Evolutionary conservation across 352 stramenopile genomes (phyloP).

Genomic region (Phytophthora boehmeriae): DNA sequence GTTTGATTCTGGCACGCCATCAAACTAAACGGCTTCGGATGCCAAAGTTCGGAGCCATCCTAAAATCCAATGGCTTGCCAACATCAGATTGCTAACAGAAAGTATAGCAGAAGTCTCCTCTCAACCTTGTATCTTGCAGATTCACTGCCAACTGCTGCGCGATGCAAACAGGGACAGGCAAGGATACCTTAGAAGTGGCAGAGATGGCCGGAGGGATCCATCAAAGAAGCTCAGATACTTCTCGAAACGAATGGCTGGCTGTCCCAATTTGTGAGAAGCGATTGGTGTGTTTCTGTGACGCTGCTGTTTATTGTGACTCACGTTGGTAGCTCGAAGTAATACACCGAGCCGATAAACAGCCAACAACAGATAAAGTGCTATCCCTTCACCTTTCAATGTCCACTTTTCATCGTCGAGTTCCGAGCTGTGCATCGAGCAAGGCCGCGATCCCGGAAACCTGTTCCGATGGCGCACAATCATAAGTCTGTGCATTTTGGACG

Average conservation of each 20-base stretch:
- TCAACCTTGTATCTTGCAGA: not conserved
- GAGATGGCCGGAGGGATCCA: constrained; percentile 29
- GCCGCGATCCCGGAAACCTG: not conserved
- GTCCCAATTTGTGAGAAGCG: not conserved
- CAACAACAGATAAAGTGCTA: too few relatives aligned
- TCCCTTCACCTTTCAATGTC: too few relatives aligned
- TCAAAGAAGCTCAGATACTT: constrained; percentile 9
- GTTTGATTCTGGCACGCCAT: too few relatives aligned
- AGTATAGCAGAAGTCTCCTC: too few relatives aligned
- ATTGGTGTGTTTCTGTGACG: not conserved
- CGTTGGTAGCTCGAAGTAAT: too few relatives aligned
- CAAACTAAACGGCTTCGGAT: too few relatives aligned
- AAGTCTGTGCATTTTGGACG: not conserved
- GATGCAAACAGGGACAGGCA: too few relatives aligned
- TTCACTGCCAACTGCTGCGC: not conserved
- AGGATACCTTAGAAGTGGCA: constrained; percentile 18
- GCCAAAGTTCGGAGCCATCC: too few relatives aligned
- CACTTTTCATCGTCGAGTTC: too few relatives aligned
- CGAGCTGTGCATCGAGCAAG: constrained; percentile 4
- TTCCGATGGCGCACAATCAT: too few relatives aligned
- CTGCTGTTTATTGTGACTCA: constrained; percentile 3
- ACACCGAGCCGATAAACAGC: constrained; percentile 14
- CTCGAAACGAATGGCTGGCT: not conserved
- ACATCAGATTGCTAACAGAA: too few relatives aligned
- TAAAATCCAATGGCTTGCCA: too few relatives aligned